phyloP scores from a whole-genome alignment of 2,329 filamentous ascomycete species.

The Drechslerella coelobrocha region DNA sequence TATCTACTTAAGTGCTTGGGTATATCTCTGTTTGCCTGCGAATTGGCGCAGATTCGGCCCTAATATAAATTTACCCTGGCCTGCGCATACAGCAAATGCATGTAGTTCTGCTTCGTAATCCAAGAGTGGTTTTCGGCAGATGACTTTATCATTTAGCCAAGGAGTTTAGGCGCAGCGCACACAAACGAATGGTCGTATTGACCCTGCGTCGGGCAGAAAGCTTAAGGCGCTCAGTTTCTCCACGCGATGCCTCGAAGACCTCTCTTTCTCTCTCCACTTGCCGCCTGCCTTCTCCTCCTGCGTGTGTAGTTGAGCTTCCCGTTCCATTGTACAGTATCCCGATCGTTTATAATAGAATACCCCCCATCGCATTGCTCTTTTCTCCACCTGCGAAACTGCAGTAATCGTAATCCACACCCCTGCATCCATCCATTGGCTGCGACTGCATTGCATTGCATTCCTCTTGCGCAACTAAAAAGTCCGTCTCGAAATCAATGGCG shows the following conservation, averaged over 20 bases:
- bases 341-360: neutral
- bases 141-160: conserved; percentile 14
- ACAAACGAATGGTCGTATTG: conserved; percentile 22
- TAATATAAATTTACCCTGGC: no score
- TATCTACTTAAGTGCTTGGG: no score
- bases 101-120: no score
- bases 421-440: neutral
- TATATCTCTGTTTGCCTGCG: no score
- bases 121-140: neutral
- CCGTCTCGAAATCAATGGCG: conserved; percentile 62
- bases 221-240: no score
- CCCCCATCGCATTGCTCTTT: conserved; percentile 10
- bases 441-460: conserved; percentile 8
- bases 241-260: conserved; percentile 20
- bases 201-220: neutral
- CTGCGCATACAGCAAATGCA: no score
- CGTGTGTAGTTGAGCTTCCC: neutral
- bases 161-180: conserved; percentile 27
- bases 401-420: neutral
- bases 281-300: conserved; percentile 8
- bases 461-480: neutral
- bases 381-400: conserved; percentile 1
- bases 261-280: conserved; percentile 2
- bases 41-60: no score
- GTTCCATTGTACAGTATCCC: no score